Base-by-base conservation (phyloP, 2,329 filamentous ascomycete species). In the Pestalotiopsis sp. region DNA sequence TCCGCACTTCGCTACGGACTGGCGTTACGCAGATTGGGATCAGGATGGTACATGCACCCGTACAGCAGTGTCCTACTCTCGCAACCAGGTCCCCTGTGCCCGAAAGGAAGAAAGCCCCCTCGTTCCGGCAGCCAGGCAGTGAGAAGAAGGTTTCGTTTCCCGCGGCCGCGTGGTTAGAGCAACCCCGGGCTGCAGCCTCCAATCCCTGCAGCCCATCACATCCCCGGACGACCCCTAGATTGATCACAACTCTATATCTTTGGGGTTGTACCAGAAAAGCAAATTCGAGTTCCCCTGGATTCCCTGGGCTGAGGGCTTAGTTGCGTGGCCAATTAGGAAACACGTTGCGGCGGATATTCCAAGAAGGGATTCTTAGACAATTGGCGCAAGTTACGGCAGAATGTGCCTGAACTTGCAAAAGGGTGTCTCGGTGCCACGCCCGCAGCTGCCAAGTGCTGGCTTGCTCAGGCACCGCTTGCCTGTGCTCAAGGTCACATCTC, bases 151-250 rank as follows among this genome's bases (percentile, higher is more conserved):
- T 52, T 52, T 52, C 20, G 45, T 20, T 52, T 52, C 45, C 31
- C 45, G 45, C 45, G 20, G 45, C 45, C 45, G 45, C 45, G 45
- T 52, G 45, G 45, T 52, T 52, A 52, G 20, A 52, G 20, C 31
- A 20, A 52, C 45, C 45, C 45, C 45, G 3, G n/a, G 45, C 17
- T 52, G 45, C 45, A 52, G 45, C 45, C 45, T 52, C 45, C n/a
- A 52, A 52, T n/a, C 45, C 45, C 45, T 52, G 45, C 45, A 52
- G 20, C 17, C 13, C 17, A 52, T 52, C 45, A 36, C n/a, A 55
- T 65, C 49, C 63, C 63, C 49, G 63, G 63, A 57, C 63, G 63
- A 65, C 52, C 60, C 60, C 60, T 52, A 52, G 45, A 52, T 52
- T 52, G 20, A 38, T 63, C 63, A 55, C 49, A 65, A 58, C 63